Base-by-base conservation (phyloP, 495 filamentous ascomycete genomes). In the Arthonia radiata region DNA sequence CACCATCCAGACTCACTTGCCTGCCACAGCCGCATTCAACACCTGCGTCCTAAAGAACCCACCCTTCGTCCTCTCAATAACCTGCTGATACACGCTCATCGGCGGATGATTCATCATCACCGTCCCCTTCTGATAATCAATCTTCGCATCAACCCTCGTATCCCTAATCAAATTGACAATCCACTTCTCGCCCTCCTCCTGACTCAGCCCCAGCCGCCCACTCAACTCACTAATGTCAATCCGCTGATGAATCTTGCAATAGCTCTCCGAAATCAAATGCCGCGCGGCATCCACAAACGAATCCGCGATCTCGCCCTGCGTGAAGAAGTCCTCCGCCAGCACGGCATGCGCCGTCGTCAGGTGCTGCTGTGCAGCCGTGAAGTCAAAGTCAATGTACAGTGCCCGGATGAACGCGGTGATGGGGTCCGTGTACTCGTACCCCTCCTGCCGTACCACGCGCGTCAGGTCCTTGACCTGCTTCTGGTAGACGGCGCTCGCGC, bases 71-170 rank as follows among this genome's bases (percentile, higher is more conserved):
- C 71, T 61, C 59, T 93, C 82, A 42, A 93, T 93, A 37, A 94
- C 86, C 50, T 97, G 86, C 56, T 97, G 86, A 56, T 94, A 94
- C 29, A 97, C 83, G 15, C 76, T 89, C 54, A 81, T 80, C 12
- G 86, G 82, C 24, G 86, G 86, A 55, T 97, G 86, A 56, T 97
- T 97, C 86, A 97, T 97, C 32, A 97, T 68, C 15, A 97, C 86
- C 22, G 86, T 97, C 38, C 86, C 86, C 8, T 82, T 79, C 57
- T 94, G 75, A 54, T 91, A 94, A 49, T 97, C 86, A 37, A 97
- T 89, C 65, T 97, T 97, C 34, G 89, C 86, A 41, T 97, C 86
- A 22, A 97, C 77, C 27, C 86, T 63, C 2, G 86, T 97, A 47
- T 97, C 86, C 32, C 86, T 69, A 53, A 97, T 97, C 24, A 94